phyloP scores from a whole-genome alignment of 2,329 filamentous ascomycete genomes.

The Cladosporium sp. region DNA sequence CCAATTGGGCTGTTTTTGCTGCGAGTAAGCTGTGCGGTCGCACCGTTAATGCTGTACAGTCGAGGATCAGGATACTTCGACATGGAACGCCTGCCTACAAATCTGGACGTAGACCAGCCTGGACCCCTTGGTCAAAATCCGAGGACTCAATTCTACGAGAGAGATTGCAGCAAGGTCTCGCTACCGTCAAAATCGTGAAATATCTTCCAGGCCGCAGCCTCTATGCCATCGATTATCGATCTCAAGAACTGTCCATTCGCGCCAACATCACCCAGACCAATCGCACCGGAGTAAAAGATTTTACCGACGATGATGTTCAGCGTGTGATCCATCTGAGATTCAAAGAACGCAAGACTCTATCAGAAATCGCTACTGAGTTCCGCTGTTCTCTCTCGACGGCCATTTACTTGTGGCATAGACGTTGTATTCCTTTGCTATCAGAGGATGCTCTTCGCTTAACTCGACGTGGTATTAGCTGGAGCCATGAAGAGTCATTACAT shows the following conservation, averaged over 20 bases:
- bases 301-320: neutral
- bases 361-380: neutral
- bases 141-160: neutral
- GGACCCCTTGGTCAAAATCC: neutral
- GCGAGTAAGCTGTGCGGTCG: neutral
- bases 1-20: neutral
- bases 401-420: neutral
- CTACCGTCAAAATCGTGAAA: neutral
- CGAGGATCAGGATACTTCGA: neutral
- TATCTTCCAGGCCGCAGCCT: neutral
- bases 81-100: neutral
- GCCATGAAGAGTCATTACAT: neutral
- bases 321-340: neutral
- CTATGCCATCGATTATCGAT: neutral
- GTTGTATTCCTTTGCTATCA: neutral
- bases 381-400: neutral
- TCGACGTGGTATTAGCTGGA: neutral
- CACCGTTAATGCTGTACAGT: neutral
- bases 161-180: neutral
- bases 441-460: neutral
- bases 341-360: neutral
- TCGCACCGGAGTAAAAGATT: neutral
- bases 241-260: neutral
- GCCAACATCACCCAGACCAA: neutral
- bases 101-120: too few relatives aligned